Base-by-base conservation (phyloP, 1,139 yeast species). In the Lodderomyces orthopsilosis region DNA sequence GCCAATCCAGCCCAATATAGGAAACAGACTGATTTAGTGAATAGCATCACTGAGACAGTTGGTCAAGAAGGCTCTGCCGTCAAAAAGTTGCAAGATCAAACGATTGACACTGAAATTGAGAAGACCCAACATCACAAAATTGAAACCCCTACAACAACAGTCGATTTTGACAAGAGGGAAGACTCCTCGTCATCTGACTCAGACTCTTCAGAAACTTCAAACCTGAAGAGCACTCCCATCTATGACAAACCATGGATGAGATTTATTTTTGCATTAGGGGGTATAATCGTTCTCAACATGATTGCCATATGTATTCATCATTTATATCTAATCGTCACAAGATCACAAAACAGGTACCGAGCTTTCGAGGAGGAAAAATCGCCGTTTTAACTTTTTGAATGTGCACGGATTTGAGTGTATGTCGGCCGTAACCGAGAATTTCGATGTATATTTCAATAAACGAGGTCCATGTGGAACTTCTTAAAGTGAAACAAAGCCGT, bases 261-360 rank as follows among this genome's bases (percentile, higher is more conserved):
- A 36, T 49, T 68, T 30, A 58, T 59, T 17, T 55, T 69, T 44
- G 73, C 59, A 9, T 52, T 68, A 21, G 60, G 53, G 15, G 74
- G 62, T 2, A 55, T 69, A 24, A 48, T 66, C 12, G 42, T 66
- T 18, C 47, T 69, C 18, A 70, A 70, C 45, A 56, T 68, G 59
- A 23, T 67, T 24, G 70, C 66, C 28, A 70, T 70, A 33, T 50
- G 58, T 26, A 52, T 70, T 36, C 75, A 69, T 46, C 75, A 70
- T 44, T 45, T 69, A 21, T 66, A 61, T 48, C 54, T 59, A 51
- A 56, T 58, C 40, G 51, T 62, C 7, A 55, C 66, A n/a, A 56
- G 61, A 38, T 53, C 63, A 1, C 62, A 58, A 30, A 65, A 64
- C 46, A 53, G 65, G 6, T 70, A 70, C 47, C 53, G 69, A 41